phyloP scores from a whole-genome alignment of 495 filamentous ascomycete genomes.

The Aspergillus heteromorphus region DNA sequence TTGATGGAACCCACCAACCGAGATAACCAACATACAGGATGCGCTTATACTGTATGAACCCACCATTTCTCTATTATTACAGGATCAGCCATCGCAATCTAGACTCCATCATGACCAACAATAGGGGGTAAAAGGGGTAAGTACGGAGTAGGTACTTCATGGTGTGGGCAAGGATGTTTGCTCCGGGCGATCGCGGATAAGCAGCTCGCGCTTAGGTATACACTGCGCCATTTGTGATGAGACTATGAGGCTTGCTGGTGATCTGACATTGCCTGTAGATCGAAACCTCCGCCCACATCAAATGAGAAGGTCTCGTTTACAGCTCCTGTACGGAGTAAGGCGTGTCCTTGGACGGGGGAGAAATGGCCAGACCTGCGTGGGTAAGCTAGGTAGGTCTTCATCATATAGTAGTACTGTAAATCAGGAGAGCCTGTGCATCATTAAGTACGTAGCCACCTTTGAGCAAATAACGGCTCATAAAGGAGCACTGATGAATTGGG shows the following conservation, averaged over 20 bases:
- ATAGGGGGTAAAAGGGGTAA: constrained; percentile 12
- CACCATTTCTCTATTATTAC: constrained; percentile 2
- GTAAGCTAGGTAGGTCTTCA: no score
- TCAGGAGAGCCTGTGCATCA: no score
- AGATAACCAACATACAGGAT: background rate
- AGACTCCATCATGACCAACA: background rate
- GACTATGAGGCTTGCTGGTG: background rate
- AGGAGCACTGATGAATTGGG: background rate
- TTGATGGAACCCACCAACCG: background rate
- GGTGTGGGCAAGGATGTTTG: constrained; percentile 16
- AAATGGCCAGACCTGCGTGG: no score
- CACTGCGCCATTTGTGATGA: background rate
- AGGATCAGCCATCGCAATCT: background rate
- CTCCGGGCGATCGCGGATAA: constrained; percentile 9
- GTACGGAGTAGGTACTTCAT: background rate
- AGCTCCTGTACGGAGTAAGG: no score
- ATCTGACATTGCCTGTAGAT: background rate
- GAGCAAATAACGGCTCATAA: background rate
- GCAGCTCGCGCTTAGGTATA: constrained; percentile 10
- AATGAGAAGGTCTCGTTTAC: no score
- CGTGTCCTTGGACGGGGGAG: no score
- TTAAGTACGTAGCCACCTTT: no score
- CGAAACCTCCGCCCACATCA: background rate
- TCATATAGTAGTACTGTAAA: no score
- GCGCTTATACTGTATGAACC: background rate